These are phyloP conservation scores for Exophiala lecanii-corni DNA, from an alignment of 2,329 filamentous ascomycete genomes.

Conservation along the genomic window DNA sequence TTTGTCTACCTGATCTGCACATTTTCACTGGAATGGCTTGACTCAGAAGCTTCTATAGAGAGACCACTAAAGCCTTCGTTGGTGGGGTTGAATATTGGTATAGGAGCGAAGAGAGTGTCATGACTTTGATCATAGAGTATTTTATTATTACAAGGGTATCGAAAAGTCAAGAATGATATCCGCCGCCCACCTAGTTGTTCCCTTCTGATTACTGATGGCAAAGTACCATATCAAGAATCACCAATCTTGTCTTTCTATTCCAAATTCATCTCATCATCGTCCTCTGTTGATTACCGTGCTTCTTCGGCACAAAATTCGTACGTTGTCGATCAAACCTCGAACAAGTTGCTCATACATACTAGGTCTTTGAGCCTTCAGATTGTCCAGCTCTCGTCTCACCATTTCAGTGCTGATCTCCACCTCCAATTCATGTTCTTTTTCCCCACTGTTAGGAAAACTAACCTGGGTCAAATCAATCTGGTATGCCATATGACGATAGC, in stretches of 20 bases:
- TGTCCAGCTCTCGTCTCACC: slow-evolving; percentile 41
- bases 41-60: no score
- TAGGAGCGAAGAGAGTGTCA: no score
- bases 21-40: no score
- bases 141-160: slow-evolving; percentile 23
- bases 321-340: slow-evolving; percentile 47
- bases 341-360: slow-evolving; percentile 43
- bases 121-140: neutral
- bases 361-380: slow-evolving; percentile 36
- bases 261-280: slow-evolving; percentile 3
- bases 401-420: slow-evolving; percentile 45
- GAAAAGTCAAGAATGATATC: neutral
- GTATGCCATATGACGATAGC: slow-evolving; percentile 82
- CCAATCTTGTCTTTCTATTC: neutral
- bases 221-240: no score
- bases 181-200: neutral
- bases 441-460: slow-evolving; percentile 45
- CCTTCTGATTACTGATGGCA: no score
- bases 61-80: no score
- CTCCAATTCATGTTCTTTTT: slow-evolving; percentile 47
- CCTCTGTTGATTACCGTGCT: slow-evolving; percentile 7
- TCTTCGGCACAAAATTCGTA: slow-evolving; percentile 40
- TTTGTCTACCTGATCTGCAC: no score
- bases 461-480: slow-evolving; percentile 94
- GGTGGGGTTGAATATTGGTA: no score